phyloP scores from a whole-genome alignment of 129 eudicot species.

The sunflower (Helianthus annuus) region HanXRQr2.0-SUNRISE NC_035433.2:148790097-148790596 shows the following conservation, averaged over 20 bases:
- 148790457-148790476: too few species aligned
- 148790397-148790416: slow-evolving; percentile 11
- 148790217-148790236: slow-evolving; percentile 14
- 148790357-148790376: not conserved
- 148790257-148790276: slow-evolving; percentile 20
- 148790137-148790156: slow-evolving; percentile 16
- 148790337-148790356: slow-evolving; percentile 8
- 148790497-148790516: too few species aligned
- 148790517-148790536: not conserved
- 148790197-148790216: slow-evolving; percentile 4
- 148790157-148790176: slow-evolving; percentile 26
- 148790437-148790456: too few species aligned
- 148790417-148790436: slow-evolving; percentile 5
- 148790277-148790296: slow-evolving; percentile 10
- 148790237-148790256: slow-evolving; percentile 12
- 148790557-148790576: not conserved
- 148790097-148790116: slow-evolving; percentile 5
- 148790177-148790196: slow-evolving; percentile 16
- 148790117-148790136: slow-evolving; percentile 3
- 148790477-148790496: too few species aligned
- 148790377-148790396: not conserved
- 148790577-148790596: too few species aligned
- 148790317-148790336: slow-evolving; percentile 15
- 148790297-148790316: slow-evolving; percentile 14
- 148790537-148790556: too few species aligned